Evolutionary conservation across 306 rosid species (phyloP).

Genomic region (Quercus alba): DNA sequence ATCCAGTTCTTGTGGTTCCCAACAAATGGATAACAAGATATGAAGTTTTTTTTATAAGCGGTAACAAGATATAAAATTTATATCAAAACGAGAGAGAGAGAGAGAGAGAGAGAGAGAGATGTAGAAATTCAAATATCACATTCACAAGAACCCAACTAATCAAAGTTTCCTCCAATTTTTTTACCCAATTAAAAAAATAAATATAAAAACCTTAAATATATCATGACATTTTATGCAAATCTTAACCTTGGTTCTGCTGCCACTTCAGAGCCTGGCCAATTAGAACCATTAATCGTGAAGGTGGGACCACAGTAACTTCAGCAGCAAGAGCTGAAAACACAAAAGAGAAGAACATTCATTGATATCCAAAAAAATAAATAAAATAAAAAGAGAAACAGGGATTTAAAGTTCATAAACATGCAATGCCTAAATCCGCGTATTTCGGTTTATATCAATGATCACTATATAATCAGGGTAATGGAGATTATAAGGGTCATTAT

Average conservation of each 20-base stretch:
- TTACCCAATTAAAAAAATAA: not conserved
- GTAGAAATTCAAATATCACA: not conserved
- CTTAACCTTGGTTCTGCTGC: conserved; percentile 97
- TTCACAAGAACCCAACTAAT: not conserved
- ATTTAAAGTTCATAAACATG: not conserved
- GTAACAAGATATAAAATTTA: no score
- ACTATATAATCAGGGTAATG: not conserved
- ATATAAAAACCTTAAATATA: not conserved
- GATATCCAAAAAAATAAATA: not conserved
- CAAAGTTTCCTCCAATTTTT: not conserved
- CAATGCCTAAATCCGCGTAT: not conserved
- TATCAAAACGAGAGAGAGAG: not conserved
- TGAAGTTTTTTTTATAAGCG: no score
- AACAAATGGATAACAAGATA: no score
- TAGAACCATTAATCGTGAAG: conserved; percentile 94
- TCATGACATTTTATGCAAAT: not conserved
- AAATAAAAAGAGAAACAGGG: not conserved
- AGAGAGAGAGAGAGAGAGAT: not conserved
- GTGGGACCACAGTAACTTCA: conserved; percentile 96
- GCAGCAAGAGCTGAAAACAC: conserved; percentile 77
- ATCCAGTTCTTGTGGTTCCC: not conserved
- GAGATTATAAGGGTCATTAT: not conserved
- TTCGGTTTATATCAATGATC: not conserved
- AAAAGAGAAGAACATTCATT: conserved; percentile 9
- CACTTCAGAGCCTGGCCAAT: conserved; percentile 97